These are phyloP conservation scores for Inosperma sp. DNA, from an alignment of 768 basidiomycete species.

Conservation along the genomic window DNA sequence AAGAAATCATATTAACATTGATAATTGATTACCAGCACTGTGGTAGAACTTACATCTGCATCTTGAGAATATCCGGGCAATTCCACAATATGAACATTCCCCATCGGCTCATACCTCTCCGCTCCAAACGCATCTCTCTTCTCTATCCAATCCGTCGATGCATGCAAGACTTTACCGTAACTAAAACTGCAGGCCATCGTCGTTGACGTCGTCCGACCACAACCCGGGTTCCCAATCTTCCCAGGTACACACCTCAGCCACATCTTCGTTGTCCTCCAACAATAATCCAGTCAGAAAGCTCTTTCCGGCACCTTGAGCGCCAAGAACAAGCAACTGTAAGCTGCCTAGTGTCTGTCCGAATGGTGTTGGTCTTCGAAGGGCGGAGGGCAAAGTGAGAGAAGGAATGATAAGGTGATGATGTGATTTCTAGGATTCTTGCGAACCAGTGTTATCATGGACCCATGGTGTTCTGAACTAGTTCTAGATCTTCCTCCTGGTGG, in stretches of 20 bases:
- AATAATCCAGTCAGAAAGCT: slow-evolving; percentile 46
- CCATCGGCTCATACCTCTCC: slow-evolving; percentile 59
- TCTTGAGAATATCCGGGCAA: slow-evolving; percentile 42
- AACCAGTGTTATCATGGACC: too few relatives aligned
- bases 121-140: slow-evolving; percentile 59
- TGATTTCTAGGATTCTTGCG: slow-evolving; percentile 3
- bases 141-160: slow-evolving; percentile 72
- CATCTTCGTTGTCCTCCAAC: slow-evolving; percentile 61
- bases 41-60: slow-evolving; percentile 45
- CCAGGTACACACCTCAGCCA: slow-evolving; percentile 59
- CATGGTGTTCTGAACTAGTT: slow-evolving; percentile 26
- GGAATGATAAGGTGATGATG: slow-evolving; percentile 43
- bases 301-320: slow-evolving; percentile 40
- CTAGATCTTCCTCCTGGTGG: slow-evolving; percentile 50
- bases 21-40: background rate
- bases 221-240: slow-evolving; percentile 35
- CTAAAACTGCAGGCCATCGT: slow-evolving; percentile 10
- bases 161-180: slow-evolving; percentile 43
- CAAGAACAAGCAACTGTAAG: slow-evolving; percentile 52
- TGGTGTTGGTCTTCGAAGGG: slow-evolving; percentile 59
- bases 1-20: background rate
- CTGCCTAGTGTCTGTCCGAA: slow-evolving; percentile 68
- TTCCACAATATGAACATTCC: slow-evolving; percentile 60
- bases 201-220: background rate
- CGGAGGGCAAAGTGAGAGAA: slow-evolving; percentile 56